Percentiles rank a stretch among this genome's conserved stretches.
phyloP scores from a whole-genome alignment of 768 basidiomycete species.

The Cystofilobasidium capitatum region DNA sequence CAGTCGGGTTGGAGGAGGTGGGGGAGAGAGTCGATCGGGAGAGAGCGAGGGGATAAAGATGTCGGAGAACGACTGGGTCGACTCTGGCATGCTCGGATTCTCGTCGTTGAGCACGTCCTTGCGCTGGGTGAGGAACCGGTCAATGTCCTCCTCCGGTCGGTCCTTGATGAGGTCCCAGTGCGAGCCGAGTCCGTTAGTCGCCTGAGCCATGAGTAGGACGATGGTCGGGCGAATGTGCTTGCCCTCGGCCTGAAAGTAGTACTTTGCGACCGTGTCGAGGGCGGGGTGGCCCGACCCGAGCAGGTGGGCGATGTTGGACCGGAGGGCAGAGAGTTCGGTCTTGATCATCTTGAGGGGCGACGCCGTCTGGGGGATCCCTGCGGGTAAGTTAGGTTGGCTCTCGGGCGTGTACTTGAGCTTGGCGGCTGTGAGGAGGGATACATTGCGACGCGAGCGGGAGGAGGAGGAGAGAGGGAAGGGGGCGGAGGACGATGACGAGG shows the following conservation, averaged over 20 bases:
- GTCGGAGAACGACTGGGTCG: slow-evolving; percentile 56
- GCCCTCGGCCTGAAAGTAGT: slow-evolving; percentile 70
- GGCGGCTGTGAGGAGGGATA: not conserved
- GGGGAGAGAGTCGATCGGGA: slow-evolving; percentile 38
- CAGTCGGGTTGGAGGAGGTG: not conserved
- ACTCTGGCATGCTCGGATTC: slow-evolving; percentile 75
- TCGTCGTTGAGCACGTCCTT: slow-evolving; percentile 76
- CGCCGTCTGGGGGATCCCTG: not conserved
- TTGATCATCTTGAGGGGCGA: slow-evolving; percentile 58
- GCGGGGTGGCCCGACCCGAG: slow-evolving; percentile 82
- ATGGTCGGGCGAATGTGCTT: slow-evolving; percentile 84
- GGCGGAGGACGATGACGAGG: not conserved
- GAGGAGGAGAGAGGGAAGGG: not conserved
- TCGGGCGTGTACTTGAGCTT: not conserved
- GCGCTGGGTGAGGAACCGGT: slow-evolving; percentile 65
- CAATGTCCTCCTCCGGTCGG: slow-evolving; percentile 54
- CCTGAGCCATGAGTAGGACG: slow-evolving; percentile 78
- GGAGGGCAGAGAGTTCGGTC: slow-evolving; percentile 61
- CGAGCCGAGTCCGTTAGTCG: slow-evolving; percentile 78
- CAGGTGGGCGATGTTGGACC: slow-evolving; percentile 60
- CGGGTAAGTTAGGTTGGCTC: not conserved
- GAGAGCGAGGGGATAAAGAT: slow-evolving; percentile 43
- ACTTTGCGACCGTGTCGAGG: slow-evolving; percentile 76
- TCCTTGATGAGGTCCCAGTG: slow-evolving; percentile 43
- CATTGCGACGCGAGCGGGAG: not conserved